Conservation (phyloP, 306 rosid species). For the Prosopis cineraria region DNA sequence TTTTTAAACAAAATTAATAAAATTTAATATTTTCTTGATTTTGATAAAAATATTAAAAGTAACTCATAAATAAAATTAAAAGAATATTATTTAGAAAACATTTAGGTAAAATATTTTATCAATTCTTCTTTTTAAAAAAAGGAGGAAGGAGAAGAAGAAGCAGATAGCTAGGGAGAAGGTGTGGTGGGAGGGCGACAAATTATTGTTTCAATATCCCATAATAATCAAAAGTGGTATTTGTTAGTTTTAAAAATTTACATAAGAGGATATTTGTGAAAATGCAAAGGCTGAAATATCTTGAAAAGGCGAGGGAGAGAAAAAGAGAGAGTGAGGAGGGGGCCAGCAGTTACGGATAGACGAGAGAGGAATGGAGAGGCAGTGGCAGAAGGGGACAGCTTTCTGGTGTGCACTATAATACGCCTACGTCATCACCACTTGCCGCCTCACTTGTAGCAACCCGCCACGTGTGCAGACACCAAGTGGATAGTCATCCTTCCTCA, state of each 20-base stretch:
- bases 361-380: background rate
- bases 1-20: too few species aligned
- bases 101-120: background rate
- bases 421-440: conserved; percentile 49
- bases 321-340: conserved; percentile 19
- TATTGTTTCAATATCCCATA: too few species aligned
- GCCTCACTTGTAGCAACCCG: background rate
- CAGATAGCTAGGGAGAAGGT: background rate
- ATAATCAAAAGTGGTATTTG: too few species aligned
- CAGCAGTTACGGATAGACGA: conserved; percentile 8
- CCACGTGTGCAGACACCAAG: conserved; percentile 24
- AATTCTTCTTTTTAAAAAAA: background rate
- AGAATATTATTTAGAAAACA: background rate
- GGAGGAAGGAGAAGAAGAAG: background rate
- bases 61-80: too few species aligned
- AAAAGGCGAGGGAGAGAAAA: background rate
- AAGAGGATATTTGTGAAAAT: conserved; percentile 13
- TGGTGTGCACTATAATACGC: conserved; percentile 35
- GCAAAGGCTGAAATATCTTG: conserved; percentile 32
- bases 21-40: too few species aligned
- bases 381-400: background rate
- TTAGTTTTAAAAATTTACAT: too few species aligned
- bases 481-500: background rate
- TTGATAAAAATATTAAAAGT: too few species aligned
- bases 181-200: background rate